Evolutionary conservation across 2,329 filamentous ascomycete genomes (phyloP).

Genomic region (Aureobasidium sp.): DNA sequence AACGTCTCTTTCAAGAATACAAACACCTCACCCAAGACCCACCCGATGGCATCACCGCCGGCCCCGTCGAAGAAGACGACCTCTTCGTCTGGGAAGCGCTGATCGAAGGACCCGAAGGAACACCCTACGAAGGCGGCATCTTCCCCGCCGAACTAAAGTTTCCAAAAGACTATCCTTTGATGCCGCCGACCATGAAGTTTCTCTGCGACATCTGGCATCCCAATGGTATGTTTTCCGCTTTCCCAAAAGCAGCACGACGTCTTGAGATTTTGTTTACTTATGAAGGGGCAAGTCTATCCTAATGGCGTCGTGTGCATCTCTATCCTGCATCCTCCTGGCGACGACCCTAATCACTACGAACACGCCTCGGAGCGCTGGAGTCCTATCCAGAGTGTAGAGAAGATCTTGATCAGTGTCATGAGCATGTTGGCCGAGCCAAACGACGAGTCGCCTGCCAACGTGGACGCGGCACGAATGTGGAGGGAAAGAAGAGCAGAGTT

Average conservation of each 20-base stretch:
- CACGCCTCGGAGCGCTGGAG: constrained; percentile 93
- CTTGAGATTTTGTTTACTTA: background rate
- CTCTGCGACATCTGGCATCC: constrained; percentile 92
- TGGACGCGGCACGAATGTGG: constrained; percentile 96
- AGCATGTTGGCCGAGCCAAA: constrained; percentile 97
- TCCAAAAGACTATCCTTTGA: constrained; percentile 91
- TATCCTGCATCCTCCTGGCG: constrained; percentile 92
- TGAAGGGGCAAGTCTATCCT: background rate
- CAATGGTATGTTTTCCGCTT: constrained; percentile 55
- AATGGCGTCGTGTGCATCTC: constrained; percentile 93
- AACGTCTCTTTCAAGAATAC: constrained; percentile 93
- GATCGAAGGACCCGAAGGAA: constrained; percentile 91
- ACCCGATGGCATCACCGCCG: constrained; percentile 94
- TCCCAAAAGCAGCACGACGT: too few relatives aligned
- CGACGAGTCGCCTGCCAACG: constrained; percentile 91
- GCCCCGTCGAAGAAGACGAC: constrained; percentile 88
- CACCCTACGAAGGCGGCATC: constrained; percentile 90
- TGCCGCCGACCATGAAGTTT: constrained; percentile 94
- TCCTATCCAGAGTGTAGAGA: constrained; percentile 94
- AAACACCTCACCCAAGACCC: constrained; percentile 86
- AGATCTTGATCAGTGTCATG: constrained; percentile 94
- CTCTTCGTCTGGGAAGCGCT: constrained; percentile 93
- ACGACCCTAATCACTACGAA: constrained; percentile 98
- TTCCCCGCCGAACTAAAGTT: constrained; percentile 94
- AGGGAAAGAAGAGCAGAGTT: constrained; percentile 75